These are phyloP conservation scores for Novymonas esmeraldas DNA, from an alignment of 208 protist species.

Conservation along the genomic window DNA sequence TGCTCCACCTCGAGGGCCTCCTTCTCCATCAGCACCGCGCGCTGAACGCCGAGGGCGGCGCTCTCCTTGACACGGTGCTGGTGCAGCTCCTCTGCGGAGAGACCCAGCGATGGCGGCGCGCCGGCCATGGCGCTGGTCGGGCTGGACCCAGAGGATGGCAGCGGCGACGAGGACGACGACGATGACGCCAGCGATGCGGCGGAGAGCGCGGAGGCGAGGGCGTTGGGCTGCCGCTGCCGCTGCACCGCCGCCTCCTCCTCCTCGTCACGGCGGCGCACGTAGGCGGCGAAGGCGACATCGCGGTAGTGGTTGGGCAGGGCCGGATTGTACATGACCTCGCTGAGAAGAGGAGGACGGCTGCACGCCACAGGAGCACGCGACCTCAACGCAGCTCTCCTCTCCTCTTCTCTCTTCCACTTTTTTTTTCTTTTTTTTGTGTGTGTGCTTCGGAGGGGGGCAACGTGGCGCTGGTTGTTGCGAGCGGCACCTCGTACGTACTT, in stretches of 20 bases:
- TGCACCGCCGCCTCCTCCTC: constrained; percentile 21
- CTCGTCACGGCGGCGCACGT: constrained; percentile 30
- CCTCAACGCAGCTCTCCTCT: too few species aligned
- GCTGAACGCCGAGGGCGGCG: constrained; percentile 67
- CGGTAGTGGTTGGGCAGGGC: constrained; percentile 57
- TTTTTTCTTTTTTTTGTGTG: too few species aligned
- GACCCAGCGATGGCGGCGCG: constrained; percentile 23
- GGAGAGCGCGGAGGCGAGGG: constrained; percentile 27
- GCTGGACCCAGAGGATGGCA: too few species aligned
- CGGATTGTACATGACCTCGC: constrained; percentile 73
- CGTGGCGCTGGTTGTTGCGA: too few species aligned
- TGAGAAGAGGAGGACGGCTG: too few species aligned
- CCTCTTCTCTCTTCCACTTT: too few species aligned
- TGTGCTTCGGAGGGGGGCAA: too few species aligned
- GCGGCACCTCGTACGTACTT: too few species aligned
- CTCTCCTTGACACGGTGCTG: constrained; percentile 67
- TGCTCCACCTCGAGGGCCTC: constrained; percentile 67
- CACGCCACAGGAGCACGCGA: too few species aligned
- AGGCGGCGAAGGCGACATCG: constrained; percentile 42
- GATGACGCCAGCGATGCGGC: constrained; percentile 4
- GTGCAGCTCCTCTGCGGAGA: constrained; percentile 82
- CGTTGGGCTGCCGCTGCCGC: constrained; percentile 28
- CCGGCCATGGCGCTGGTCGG: too few species aligned
- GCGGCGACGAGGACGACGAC: not conserved
- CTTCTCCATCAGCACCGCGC: constrained; percentile 68